Evolutionary conservation across 2,329 filamentous ascomycete genomes (phyloP), one percentile per base, ranked within the genome.

Genomic region (Ramularia collo-cygni): DNA sequence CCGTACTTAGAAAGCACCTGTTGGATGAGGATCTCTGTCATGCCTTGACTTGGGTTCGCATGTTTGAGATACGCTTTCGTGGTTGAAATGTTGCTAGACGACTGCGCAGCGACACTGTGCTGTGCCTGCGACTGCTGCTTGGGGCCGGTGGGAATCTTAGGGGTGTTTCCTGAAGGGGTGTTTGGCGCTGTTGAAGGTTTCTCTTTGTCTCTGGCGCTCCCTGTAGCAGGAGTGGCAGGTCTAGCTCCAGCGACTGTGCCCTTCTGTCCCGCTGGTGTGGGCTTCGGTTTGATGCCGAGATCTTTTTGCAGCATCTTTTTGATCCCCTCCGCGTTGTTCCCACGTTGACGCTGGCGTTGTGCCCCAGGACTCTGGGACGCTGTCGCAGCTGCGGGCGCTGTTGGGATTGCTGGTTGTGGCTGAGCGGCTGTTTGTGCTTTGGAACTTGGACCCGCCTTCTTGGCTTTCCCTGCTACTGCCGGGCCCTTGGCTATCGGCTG

Each of bases 1-100:
- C 90, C 90, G 53, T 87, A 94, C 0, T 67, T 64, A 31, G 80
- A 74, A 58, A 96, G 78, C 1, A 84, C 80, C 51, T 83, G 75
- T 53, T 83, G 80, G 2, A 96, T 76, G 0, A 88, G 65, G 0
- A 81, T 68, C 57, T 95, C 90, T 0, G 87, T 95, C 33, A 95
- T 85, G 10, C 90, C 90, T 59, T 95, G 90, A 0, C 88, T 92
- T 8, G 86, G 79, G 58, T 93, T 95, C 21, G 69, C 69, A 46
- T 73, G 69, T 47, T 73, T 73, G 40, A 73, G 60, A 55, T 72
- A 73, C 10, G 68, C 69, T 51, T 84, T 81, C 13, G 47, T 53
- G 6, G 74, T 72, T 5, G 42, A 41, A 6, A 24, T 10, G 15
- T 26, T 9, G 17, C 14, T 40, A 18, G 38, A 21, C 1, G 69